Percentiles rank a stretch among this genome's conserved stretches.
Evolutionary conservation across 805 yeast species (phyloP).

Genomic region (Saccharomycopsis javanensis): DNA sequence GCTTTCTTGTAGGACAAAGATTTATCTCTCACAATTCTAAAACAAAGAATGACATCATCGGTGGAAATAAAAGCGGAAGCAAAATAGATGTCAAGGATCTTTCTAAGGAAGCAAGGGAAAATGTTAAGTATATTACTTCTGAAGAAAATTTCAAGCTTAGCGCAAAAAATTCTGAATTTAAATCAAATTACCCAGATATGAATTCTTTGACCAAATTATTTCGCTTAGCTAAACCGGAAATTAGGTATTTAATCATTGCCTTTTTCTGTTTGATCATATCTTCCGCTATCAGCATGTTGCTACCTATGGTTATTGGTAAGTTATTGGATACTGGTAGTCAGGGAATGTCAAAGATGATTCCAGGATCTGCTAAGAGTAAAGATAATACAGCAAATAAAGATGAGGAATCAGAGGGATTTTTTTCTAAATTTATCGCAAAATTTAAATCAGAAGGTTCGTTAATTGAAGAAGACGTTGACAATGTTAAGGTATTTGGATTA

Average conservation of each 20-base stretch:
- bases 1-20: background rate
- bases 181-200: slow-evolving; percentile 14
- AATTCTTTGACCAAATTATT: slow-evolving; percentile 33
- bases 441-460: slow-evolving; percentile 17
- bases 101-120: background rate
- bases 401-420: slow-evolving; percentile 20
- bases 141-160: slow-evolving; percentile 12
- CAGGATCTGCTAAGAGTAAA: slow-evolving; percentile 3
- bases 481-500: slow-evolving; percentile 44
- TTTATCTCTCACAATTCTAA: background rate
- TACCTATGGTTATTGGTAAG: slow-evolving; percentile 80
- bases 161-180: slow-evolving; percentile 2
- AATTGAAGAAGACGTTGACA: slow-evolving; percentile 24
- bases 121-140: background rate
- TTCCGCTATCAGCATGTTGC: slow-evolving; percentile 68
- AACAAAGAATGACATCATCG: background rate
- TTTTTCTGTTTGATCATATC: slow-evolving; percentile 54
- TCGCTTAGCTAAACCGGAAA: slow-evolving; percentile 47
- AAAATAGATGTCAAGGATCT: background rate
- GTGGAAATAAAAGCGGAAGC: background rate
- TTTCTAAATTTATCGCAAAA: slow-evolving; percentile 3
- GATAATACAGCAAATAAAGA: slow-evolving; percentile 22
- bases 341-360: background rate
- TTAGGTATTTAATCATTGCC: slow-evolving; percentile 48
- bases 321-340: slow-evolving; percentile 59